These are phyloP conservation scores for Chaetomium strumarium DNA, from an alignment of 2,329 filamentous ascomycete species.

Conservation along the genomic window DNA sequence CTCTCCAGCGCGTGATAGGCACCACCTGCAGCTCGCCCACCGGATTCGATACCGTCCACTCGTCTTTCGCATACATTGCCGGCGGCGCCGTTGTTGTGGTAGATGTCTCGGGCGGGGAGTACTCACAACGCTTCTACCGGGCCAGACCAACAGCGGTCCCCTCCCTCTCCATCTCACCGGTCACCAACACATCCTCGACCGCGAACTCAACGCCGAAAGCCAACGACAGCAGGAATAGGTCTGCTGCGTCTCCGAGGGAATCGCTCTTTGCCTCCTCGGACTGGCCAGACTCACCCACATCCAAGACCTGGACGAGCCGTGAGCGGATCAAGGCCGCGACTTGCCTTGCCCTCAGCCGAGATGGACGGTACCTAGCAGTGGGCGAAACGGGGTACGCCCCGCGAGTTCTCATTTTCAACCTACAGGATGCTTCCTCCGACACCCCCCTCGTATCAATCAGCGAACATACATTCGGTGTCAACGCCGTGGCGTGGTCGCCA, in stretches of 20 bases:
- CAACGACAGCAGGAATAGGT: slow-evolving; percentile 57
- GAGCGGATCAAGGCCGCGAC: slow-evolving; percentile 94
- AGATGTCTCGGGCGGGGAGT: slow-evolving; percentile 62
- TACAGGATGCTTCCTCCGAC: slow-evolving; percentile 74
- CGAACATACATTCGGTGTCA: slow-evolving; percentile 87
- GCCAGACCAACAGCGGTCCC: slow-evolving; percentile 74
- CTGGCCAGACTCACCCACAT: slow-evolving; percentile 57
- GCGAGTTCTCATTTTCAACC: slow-evolving; percentile 81
- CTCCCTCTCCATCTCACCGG: slow-evolving; percentile 50
- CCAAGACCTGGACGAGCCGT: slow-evolving; percentile 77
- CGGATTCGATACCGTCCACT: slow-evolving; percentile 75
- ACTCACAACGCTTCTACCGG: slow-evolving; percentile 81
- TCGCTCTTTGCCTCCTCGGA: slow-evolving; percentile 41
- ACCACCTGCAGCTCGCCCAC: slow-evolving; percentile 81
- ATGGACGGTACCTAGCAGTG: slow-evolving; percentile 82
- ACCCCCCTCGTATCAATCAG: slow-evolving; percentile 76
- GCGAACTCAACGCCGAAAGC: slow-evolving; percentile 54
- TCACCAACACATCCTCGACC: slow-evolving; percentile 43
- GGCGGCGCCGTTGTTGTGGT: slow-evolving; percentile 91
- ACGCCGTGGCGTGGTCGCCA: slow-evolving; percentile 80
- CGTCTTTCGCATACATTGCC: slow-evolving; percentile 83
- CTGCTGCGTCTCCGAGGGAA: slow-evolving; percentile 43
- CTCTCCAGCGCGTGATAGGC: slow-evolving; percentile 79
- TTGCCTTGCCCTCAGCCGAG: slow-evolving; percentile 79
- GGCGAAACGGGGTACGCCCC: slow-evolving; percentile 95